phyloP scores from a whole-genome alignment of 345 rosid species.

The Rhodamnia rubescens region DNA sequence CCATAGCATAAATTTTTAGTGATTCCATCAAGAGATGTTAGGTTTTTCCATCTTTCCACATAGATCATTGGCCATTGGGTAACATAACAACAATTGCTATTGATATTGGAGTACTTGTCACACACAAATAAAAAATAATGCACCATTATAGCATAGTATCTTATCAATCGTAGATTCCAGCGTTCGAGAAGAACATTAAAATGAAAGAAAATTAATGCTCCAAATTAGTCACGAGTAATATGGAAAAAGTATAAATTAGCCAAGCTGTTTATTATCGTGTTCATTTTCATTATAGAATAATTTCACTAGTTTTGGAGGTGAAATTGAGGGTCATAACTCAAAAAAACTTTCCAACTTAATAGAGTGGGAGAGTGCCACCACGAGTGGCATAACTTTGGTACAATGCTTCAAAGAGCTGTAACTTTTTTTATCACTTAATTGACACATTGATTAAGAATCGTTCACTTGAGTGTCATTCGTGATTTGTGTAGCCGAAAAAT shows the following conservation, averaged over 20 bases:
- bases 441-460: too few species aligned
- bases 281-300: background rate
- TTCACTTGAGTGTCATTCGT: too few species aligned
- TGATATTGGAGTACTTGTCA: background rate
- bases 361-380: too few species aligned
- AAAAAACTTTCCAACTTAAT: background rate
- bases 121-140: background rate
- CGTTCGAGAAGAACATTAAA: background rate
- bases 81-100: background rate
- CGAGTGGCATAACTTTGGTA: too few species aligned
- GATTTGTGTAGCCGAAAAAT: too few species aligned
- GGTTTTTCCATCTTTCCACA: background rate
- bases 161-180: background rate
- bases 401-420: too few species aligned
- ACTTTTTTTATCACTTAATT: too few species aligned
- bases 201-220: background rate
- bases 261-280: background rate
- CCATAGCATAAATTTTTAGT: background rate
- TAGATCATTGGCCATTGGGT: background rate
- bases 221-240: background rate
- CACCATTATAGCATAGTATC: background rate
- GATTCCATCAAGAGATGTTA: background rate
- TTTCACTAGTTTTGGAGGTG: background rate
- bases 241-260: background rate
- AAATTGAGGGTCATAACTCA: background rate